Evolutionary conservation across 306 rosid genomes (phyloP).

Genomic region (Quercus berberidifolia): DNA sequence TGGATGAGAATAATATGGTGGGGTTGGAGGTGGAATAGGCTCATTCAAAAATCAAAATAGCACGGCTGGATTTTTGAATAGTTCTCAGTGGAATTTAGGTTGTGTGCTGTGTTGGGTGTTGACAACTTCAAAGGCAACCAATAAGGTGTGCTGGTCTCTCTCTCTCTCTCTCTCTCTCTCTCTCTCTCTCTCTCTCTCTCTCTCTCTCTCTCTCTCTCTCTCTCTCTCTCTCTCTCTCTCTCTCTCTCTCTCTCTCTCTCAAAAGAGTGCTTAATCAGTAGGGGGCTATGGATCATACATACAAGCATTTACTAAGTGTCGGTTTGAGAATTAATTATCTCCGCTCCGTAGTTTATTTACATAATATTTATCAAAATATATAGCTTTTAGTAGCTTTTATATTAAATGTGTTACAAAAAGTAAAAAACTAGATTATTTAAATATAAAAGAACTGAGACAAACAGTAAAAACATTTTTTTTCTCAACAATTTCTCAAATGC

Average conservation of each 20-base stretch:
- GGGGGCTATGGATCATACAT: neutral
- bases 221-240: neutral
- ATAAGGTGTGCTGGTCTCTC: neutral
- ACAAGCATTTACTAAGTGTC: too few species aligned
- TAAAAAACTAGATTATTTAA: too few species aligned
- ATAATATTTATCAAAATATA: too few species aligned
- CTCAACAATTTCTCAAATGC: too few species aligned
- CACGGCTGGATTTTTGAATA: neutral
- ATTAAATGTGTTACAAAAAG: too few species aligned
- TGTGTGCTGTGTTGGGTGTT: neutral
- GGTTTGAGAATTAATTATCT: too few species aligned
- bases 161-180: neutral
- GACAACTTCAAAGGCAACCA: slow-evolving; percentile 10
- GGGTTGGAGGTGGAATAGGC: neutral
- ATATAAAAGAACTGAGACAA: too few species aligned
- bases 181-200: neutral
- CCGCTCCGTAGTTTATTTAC: too few species aligned
- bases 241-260: neutral
- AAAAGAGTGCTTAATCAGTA: neutral
- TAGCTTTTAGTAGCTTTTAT: too few species aligned
- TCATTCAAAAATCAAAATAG: neutral
- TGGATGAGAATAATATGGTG: neutral
- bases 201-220: neutral
- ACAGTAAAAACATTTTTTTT: too few species aligned
- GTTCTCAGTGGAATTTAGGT: neutral